Evolutionary conservation across 2,329 filamentous ascomycete species (phyloP), one percentile per base, ranked within the genome.

Genomic region (Ambrosiella cleistominuta): DNA sequence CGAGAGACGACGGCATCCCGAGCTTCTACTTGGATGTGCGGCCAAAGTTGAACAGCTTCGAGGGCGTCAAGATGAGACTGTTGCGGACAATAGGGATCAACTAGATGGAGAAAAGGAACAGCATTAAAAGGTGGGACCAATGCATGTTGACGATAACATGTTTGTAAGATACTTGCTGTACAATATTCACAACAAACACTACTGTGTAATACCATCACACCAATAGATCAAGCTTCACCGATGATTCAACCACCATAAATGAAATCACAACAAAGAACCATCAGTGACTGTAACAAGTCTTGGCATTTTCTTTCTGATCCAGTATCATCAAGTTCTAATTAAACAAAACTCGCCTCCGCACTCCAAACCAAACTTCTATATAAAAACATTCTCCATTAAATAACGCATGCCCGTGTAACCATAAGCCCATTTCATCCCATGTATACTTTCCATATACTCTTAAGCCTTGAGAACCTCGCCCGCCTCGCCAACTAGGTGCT

Each of bases 401-500:
- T 40, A 55, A 5, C 27, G 27, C 15, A 15, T 42, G 45, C 45
- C 19, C 51, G 13, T 47, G 15, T 19, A 13, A 40, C n/a, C 12
- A 37, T 39, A 36, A 38, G 27, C n/a, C 42, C 40, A 58, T 38
- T 42, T 58, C 17, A 40, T 38, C 35, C 27, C 11, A 54, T 47
- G 11, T n/a, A 12, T 15, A 37, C 17, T 19, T 8, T 35, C 17
- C 45, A 19, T 37, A 50, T 40, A 6, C 35, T 35, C n/a, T 9
- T 42, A 61, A 13, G 57, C 53, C 57, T 61, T 61, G 35, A 61
- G 54, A 38, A 58, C 9, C 50, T 61, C 60, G 2, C 85, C 85
- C 58, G 80, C 76, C 67, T 82, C 83, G 62, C 78, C 79, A 61
- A 94, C 79, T 62, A 96, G 72, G 66, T 83, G 83, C 67, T 91